Percentiles rank a stretch among this genome's conserved stretches.
phyloP scores from a whole-genome alignment of 148 eudicot genomes.

The Silene uniflora region DNA sequence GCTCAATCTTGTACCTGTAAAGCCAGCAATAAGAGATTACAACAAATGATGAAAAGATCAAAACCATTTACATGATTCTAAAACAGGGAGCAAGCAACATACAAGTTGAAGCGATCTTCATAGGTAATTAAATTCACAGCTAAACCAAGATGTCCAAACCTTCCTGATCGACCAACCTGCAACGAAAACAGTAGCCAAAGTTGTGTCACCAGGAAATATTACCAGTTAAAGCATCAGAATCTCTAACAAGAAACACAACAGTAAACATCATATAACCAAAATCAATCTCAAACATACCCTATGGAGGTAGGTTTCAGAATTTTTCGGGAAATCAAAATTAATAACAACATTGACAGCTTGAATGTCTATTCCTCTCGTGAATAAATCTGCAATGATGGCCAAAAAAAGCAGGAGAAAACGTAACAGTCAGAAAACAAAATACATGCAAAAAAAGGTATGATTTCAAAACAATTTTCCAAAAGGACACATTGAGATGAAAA shows the following conservation, averaged over 20 bases:
- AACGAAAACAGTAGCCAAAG: conserved; percentile 4
- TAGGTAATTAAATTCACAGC: conserved; percentile 89
- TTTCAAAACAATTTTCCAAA: background rate
- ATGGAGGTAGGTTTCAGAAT: conserved; percentile 83
- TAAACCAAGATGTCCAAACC: conserved; percentile 90
- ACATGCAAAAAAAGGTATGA: background rate
- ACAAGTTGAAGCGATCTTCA: conserved; percentile 90
- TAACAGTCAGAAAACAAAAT: background rate
- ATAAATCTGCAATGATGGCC: conserved; percentile 50
- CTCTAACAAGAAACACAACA: background rate
- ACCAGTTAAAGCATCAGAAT: no score
- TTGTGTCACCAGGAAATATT: background rate
- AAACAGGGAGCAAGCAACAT: conserved; percentile 26
- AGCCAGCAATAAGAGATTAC: conserved; percentile 13
- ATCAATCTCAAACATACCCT: conserved; percentile 48
- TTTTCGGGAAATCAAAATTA: conserved; percentile 84
- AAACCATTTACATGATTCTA: background rate
- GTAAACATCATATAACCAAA: background rate
- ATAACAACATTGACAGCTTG: conserved; percentile 93
- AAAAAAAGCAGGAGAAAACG: background rate
- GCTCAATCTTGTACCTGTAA: conserved; percentile 82
- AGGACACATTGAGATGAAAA: background rate
- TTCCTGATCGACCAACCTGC: conserved; percentile 94
- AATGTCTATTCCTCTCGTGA: conserved; percentile 92
- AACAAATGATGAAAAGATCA: background rate